Conservation (phyloP, 129 eudicot genomes). For the Saussurea involucrata region DNA sequence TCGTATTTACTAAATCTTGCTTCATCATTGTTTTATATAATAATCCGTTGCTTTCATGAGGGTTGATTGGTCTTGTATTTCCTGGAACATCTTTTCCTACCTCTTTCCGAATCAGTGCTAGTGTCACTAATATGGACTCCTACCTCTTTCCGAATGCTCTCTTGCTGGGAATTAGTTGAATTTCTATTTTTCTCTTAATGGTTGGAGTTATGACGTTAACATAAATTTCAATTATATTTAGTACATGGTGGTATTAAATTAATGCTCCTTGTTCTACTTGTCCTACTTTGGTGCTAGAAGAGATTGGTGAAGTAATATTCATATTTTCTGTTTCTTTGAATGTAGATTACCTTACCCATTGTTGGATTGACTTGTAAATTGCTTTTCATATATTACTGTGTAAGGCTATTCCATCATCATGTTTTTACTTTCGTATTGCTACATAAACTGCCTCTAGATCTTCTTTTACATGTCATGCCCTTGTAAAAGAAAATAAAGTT, state of each 20-base stretch:
- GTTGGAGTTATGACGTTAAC: constrained; percentile 13
- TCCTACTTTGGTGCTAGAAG: constrained; percentile 21
- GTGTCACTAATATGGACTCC: constrained; percentile 18
- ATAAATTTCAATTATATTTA: constrained; percentile 1
- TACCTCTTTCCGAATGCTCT: constrained; percentile 5
- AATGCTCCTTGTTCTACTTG: constrained; percentile 21
- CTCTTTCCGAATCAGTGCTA: neutral
- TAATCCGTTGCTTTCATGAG: neutral
- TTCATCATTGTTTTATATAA: neutral
- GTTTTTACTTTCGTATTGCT: neutral
- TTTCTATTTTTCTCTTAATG: constrained; percentile 4
- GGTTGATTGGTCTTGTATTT: neutral
- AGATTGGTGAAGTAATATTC: constrained; percentile 16
- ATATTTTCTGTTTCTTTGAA: neutral
- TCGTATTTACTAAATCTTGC: neutral
- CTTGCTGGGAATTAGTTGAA: constrained; percentile 17
- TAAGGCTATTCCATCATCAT: neutral
- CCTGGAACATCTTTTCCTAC: neutral
- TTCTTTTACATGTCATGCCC: no score
- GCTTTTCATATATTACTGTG: neutral
- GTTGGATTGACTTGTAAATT: constrained; percentile 10
- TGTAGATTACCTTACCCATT: constrained; percentile 18
- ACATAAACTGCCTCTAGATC: no score
- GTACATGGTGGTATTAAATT: constrained; percentile 34
- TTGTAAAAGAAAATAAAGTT: no score